These are phyloP conservation scores for Agapanthus africanus DNA, from an alignment of 106 monocot species.

Conservation along the genomic window DNA sequence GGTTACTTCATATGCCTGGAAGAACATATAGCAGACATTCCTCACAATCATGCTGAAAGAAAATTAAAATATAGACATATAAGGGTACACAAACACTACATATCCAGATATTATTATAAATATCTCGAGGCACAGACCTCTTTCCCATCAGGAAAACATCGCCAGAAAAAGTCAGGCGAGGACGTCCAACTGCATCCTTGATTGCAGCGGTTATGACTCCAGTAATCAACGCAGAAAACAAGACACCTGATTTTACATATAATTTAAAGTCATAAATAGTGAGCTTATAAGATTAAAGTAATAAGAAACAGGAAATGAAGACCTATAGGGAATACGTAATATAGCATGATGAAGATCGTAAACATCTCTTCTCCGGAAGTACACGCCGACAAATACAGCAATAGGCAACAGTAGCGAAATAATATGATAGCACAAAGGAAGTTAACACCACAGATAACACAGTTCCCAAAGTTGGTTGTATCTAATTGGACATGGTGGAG, in stretches of 20 bases:
- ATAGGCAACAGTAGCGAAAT: conserved; percentile 42
- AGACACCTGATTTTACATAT: conserved; percentile 30
- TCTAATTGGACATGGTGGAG: background rate
- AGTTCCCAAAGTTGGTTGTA: background rate
- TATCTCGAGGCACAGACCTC: conserved; percentile 23
- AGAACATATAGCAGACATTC: background rate
- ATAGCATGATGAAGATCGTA: conserved; percentile 56
- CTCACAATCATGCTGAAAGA: background rate
- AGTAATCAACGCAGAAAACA: conserved; percentile 42
- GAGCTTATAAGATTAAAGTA: background rate
- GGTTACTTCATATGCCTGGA: conserved; percentile 38
- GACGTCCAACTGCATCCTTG: conserved; percentile 52
- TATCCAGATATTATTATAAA: background rate
- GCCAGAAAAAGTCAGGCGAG: conserved; percentile 62
- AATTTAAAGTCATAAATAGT: background rate
- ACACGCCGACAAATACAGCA: conserved; percentile 34
- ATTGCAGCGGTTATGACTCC: conserved; percentile 36
- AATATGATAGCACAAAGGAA: conserved; percentile 22
- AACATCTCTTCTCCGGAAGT: conserved; percentile 53
- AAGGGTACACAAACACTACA: background rate
- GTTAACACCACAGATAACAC: background rate
- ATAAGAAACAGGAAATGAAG: background rate
- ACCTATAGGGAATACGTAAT: conserved; percentile 20
- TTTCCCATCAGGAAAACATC: conserved; percentile 54
- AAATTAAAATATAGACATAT: background rate